A percentile compares a stretch with the other conserved stretches of the same genome.
phyloP scores from a whole-genome alignment of 2,329 filamentous ascomycete genomes.

The Alternaria consortialis region DNA sequence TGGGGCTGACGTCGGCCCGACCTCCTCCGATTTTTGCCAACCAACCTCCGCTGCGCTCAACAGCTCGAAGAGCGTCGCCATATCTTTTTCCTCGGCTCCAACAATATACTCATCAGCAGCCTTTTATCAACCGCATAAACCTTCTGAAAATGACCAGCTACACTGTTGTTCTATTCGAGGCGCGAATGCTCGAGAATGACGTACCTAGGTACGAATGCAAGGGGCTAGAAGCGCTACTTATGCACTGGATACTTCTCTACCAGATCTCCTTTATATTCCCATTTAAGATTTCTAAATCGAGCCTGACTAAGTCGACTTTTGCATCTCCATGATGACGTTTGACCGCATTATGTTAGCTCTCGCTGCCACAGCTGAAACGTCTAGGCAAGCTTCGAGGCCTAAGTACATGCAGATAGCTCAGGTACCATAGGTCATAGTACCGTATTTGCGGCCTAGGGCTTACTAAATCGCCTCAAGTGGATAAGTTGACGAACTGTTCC shows the following conservation, averaged over 20 bases:
- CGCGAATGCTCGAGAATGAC: background rate
- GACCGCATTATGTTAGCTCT: slow-evolving; percentile 1
- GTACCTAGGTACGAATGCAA: background rate
- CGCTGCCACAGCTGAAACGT: slow-evolving; percentile 1
- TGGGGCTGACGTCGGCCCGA: background rate
- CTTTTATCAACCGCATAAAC: background rate
- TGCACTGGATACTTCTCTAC: slow-evolving; percentile 7
- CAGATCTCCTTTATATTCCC: background rate
- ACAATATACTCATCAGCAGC: background rate
- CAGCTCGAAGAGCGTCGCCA: too few species aligned
- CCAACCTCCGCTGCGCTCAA: background rate
- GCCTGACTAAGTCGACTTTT: background rate
- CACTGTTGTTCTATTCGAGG: background rate
- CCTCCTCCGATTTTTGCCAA: background rate
- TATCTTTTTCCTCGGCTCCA: background rate
- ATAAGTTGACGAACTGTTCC: slow-evolving; percentile 2
- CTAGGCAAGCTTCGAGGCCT: background rate
- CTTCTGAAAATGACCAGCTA: background rate
- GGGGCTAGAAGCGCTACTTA: slow-evolving; percentile 6
- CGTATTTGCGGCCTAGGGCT: background rate
- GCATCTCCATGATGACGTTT: slow-evolving; percentile 8
- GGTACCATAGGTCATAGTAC: slow-evolving; percentile 1
- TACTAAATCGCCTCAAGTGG: slow-evolving; percentile 1
- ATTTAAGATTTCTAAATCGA: background rate
- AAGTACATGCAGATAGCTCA: slow-evolving; percentile 6